Evolutionary conservation across 164 flowering plant genomes (phyloP).

Genomic region (Warburgia ugandensis): DNA sequence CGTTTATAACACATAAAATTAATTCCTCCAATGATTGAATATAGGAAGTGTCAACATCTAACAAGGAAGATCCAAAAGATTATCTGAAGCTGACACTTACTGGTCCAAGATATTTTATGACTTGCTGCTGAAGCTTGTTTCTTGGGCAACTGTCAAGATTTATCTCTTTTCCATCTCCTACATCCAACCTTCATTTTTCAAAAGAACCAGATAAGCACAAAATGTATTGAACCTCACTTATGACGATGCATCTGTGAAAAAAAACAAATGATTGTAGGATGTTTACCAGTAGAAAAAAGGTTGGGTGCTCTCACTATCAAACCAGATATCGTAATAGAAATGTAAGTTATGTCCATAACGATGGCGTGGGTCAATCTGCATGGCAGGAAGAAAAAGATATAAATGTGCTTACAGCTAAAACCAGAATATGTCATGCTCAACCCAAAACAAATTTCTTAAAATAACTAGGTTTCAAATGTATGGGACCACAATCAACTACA

Average conservation of each 20-base stretch:
- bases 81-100: conserved; percentile 30
- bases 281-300: conserved; percentile 78
- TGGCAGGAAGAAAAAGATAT: too few relatives aligned
- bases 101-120: conserved; percentile 70
- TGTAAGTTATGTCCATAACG: conserved; percentile 67
- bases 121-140: conserved; percentile 43
- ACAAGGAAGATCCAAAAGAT: too few relatives aligned
- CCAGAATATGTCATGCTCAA: too few relatives aligned
- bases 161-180: conserved; percentile 69
- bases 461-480: too few relatives aligned
- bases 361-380: conserved; percentile 71
- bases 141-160: conserved; percentile 46
- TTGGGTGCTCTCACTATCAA: conserved; percentile 40
- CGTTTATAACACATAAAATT: background rate
- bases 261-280: background rate
- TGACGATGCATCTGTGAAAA: too few relatives aligned
- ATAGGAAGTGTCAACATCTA: too few relatives aligned
- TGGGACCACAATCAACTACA: too few relatives aligned
- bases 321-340: conserved; percentile 58
- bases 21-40: background rate
- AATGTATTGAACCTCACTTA: too few relatives aligned
- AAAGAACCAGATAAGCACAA: background rate
- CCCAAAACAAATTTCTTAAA: too few relatives aligned
- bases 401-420: too few relatives aligned
- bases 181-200: conserved; percentile 47